Evolutionary conservation across 164 flowering plant species (phyloP).

Genomic region (Kingdonia uniflora): DNA sequence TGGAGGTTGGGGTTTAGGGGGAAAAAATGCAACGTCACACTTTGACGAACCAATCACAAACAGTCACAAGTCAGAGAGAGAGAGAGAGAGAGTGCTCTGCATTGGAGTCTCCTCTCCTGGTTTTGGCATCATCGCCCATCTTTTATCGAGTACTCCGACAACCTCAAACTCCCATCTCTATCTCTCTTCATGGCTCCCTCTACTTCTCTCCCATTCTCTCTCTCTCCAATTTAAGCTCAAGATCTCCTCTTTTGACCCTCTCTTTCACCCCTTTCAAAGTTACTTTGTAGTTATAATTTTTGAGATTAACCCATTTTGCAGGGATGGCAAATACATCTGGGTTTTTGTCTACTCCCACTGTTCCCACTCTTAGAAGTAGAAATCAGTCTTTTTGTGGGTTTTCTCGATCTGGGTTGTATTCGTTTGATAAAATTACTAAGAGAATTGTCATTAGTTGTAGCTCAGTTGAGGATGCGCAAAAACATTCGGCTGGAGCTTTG

Average conservation of each 20-base stretch:
- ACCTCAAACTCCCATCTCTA: neutral
- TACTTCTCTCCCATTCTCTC: neutral
- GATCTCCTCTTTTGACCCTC: neutral
- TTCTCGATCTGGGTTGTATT: neutral
- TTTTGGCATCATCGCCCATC: neutral
- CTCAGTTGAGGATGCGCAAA: too few relatives aligned
- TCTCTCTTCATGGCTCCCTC: neutral
- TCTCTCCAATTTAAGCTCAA: neutral
- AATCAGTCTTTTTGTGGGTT: neutral
- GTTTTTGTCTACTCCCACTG: neutral
- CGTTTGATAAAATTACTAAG: neutral
- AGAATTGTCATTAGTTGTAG: neutral
- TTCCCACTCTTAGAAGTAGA: neutral
- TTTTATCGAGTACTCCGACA: neutral
- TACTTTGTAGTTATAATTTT: neutral
- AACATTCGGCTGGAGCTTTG: too few relatives aligned
- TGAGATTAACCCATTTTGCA: too few relatives aligned
- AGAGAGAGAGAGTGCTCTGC: too few relatives aligned
- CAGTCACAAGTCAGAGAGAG: too few relatives aligned
- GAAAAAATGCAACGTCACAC: too few relatives aligned
- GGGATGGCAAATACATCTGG: neutral
- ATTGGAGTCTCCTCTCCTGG: neutral
- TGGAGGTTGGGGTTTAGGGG: too few relatives aligned
- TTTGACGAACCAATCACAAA: too few relatives aligned
- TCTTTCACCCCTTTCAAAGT: neutral